These are phyloP conservation scores for Oldenlandia corymbosa DNA, from an alignment of 257 asterid species.

Conservation along the genomic window DNA sequence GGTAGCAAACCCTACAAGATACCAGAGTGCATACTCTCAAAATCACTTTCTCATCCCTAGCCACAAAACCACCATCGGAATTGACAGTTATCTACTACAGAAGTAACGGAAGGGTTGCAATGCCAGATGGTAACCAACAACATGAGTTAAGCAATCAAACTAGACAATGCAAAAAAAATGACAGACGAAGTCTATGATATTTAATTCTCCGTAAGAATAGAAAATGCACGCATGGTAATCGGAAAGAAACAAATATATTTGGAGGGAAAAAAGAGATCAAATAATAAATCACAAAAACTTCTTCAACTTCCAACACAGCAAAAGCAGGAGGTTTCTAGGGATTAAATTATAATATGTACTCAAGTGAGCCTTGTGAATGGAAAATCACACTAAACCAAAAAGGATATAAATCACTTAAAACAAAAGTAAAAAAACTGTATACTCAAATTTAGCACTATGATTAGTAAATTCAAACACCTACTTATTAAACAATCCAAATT, in stretches of 20 bases:
- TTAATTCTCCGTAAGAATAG: not conserved
- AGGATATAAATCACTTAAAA: no score
- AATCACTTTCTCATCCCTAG: not conserved
- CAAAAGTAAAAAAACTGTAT: no score
- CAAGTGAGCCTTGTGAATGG: no score
- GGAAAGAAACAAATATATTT: not conserved
- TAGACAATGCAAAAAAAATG: not conserved
- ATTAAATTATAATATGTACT: no score
- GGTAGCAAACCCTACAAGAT: not conserved
- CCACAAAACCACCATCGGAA: no score
- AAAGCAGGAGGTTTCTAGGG: not conserved
- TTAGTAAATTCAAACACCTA: no score
- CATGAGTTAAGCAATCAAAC: not conserved
- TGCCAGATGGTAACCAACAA: not conserved
- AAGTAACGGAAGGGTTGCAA: not conserved
- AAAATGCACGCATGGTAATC: not conserved
- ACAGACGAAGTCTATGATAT: not conserved
- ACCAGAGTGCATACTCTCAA: not conserved
- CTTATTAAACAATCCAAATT: no score
- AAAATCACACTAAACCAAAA: no score
- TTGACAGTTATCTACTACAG: no score
- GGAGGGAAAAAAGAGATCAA: no score
- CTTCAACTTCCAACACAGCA: not conserved
- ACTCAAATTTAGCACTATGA: no score
- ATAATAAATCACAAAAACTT: no score